Percentiles rank a stretch among this genome's conserved stretches.
Conservation (phyloP, 306 rosid genomes). For the Citrullus colocynthis region DNA sequence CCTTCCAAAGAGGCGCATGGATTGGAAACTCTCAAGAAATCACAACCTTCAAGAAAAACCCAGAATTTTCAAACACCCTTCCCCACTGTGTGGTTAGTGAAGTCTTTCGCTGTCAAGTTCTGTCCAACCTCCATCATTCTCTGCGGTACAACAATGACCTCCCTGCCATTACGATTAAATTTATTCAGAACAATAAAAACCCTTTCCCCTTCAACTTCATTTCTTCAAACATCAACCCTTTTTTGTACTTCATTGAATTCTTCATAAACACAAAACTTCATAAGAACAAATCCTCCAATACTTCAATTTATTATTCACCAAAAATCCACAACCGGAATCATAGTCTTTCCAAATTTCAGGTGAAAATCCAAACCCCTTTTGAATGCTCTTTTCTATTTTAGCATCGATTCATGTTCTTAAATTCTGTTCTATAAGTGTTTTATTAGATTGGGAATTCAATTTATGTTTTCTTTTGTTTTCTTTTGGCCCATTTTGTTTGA, state of each 20-base stretch:
- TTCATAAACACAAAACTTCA: neutral
- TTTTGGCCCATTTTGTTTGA: neutral
- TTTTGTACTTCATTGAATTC: neutral
- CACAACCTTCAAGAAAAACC: neutral
- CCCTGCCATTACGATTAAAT: constrained; percentile 1
- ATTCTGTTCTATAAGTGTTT: neutral
- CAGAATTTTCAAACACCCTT: neutral
- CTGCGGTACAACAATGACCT: neutral
- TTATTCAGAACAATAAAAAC: neutral
- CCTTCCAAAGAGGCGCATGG: constrained; percentile 3
- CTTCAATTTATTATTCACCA: neutral
- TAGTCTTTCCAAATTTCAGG: neutral
- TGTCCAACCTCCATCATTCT: neutral
- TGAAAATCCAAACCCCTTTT: neutral
- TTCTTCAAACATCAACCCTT: neutral
- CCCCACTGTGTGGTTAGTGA: constrained; percentile 6
- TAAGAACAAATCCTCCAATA: neutral
- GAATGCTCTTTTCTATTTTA: neutral
- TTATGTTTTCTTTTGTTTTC: neutral
- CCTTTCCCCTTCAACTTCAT: neutral
- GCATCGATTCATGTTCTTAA: neutral
- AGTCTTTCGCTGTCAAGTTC: neutral
- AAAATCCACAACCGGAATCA: neutral
- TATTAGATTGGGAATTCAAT: neutral
- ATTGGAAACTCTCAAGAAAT: neutral